phyloP scores from a whole-genome alignment of 1,284 basidiomycete genomes.

The Gymnopus androsaceus region DNA sequence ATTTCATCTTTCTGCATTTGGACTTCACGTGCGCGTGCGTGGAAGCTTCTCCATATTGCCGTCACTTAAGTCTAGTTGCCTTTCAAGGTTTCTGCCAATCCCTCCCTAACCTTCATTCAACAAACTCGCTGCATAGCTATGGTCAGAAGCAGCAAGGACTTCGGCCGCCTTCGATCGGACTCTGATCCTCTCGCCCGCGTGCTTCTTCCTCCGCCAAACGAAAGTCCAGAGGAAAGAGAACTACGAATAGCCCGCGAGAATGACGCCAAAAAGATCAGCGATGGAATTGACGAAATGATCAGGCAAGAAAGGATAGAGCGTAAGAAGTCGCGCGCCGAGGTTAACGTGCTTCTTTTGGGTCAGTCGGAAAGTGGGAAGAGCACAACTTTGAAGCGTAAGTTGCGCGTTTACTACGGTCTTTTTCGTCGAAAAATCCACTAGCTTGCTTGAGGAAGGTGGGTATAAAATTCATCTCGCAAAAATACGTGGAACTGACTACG shows the following conservation, averaged over 20 bases:
- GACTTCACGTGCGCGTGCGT: too few species aligned
- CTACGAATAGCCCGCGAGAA: conserved; percentile 60
- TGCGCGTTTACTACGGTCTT: too few species aligned
- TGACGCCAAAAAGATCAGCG: conserved; percentile 71
- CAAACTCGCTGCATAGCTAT: neutral
- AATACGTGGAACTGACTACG: too few species aligned
- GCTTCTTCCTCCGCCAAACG: conserved; percentile 68
- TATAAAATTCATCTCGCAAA: too few species aligned
- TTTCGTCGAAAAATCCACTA: too few species aligned
- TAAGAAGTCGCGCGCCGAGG: conserved; percentile 58
- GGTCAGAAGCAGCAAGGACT: conserved; percentile 5
- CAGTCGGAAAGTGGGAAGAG: conserved; percentile 84
- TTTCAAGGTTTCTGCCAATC: neutral
- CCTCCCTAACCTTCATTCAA: neutral
- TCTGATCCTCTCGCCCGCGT: conserved; percentile 72
- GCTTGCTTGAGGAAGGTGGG: too few species aligned
- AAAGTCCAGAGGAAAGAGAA: conserved; percentile 65
- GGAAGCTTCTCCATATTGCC: too few species aligned
- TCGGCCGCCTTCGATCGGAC: conserved; percentile 40
- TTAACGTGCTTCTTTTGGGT: conserved; percentile 77
- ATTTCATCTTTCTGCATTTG: too few species aligned
- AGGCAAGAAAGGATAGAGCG: conserved; percentile 58
- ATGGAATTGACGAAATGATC: conserved; percentile 77
- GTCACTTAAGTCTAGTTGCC: too few species aligned
- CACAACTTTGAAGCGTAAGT: conserved; percentile 82